Base-by-base conservation (phyloP, 164 flowering plant species). In the Echeveria elegans region DNA sequence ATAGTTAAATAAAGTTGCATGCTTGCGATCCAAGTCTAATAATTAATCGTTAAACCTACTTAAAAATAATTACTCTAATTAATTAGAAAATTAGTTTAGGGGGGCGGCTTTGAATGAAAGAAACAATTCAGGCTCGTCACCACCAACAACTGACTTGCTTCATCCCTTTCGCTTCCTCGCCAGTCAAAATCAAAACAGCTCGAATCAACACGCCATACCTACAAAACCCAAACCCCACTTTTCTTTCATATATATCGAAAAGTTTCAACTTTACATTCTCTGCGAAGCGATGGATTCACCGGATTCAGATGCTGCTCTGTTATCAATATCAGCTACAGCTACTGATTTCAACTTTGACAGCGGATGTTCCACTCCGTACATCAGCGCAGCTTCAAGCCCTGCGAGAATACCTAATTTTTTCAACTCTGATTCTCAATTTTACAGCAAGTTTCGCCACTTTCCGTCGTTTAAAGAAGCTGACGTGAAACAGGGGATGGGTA, bases 361-460 rank as follows among this genome's bases (percentile, higher is more conserved):
- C 70, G 53, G 74, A 0, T 81, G 80, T 64, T 80, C 88, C 0
- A 68, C 88, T 0, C 91, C 88, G 0, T 86, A 73, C 81, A 77
- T 83, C 19, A 84, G 79, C 50, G 85, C 87, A 29, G 84, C 92
- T 63, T 83, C 91, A 2, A 81, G 85, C 64, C 88, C 91, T 4
- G 76, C 66, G 10, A 70, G 77, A 31, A 71, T 80, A 65, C 75
- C 73, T 30, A 67, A 62, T 63, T 72, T 71, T 72, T 79, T 72
- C 84, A 72, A 58, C 80, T 74, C 81, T 63, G 80, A 82, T 19
- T 82, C 90, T 37, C 56, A 50, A 5, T 81, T 85, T 24, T 21
- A 73, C 16, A 78, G 69, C 38, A 32, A 56, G n/a, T 63, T 77
- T 56, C 21, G 80, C 66, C 53, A 70, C 63, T 65, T 65, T 72